Percentiles rank a stretch among this genome's conserved stretches.
phyloP scores from a whole-genome alignment of 1,284 basidiomycete species.

The Cryptococcus maquisensis region DNA sequence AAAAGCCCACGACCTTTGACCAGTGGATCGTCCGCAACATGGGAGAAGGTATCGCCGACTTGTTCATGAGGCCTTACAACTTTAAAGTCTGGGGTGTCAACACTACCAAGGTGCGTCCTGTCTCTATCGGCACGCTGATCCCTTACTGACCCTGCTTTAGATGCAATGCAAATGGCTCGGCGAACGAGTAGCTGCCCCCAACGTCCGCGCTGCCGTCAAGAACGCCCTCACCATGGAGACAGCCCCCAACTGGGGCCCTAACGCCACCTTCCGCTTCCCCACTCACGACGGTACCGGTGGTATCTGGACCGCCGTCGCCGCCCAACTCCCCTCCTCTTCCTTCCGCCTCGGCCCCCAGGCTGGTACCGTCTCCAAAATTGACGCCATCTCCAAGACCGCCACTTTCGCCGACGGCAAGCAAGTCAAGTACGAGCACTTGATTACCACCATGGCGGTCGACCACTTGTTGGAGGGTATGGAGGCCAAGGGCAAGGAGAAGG shows the following conservation, averaged over 20 bases:
- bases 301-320: constrained; percentile 55
- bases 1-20: constrained; percentile 33
- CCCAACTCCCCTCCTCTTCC: constrained; percentile 48
- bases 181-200: constrained; percentile 55
- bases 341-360: constrained; percentile 45
- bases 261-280: constrained; percentile 56
- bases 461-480: constrained; percentile 44
- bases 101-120: constrained; percentile 45
- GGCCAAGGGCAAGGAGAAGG: constrained; percentile 3
- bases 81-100: constrained; percentile 57
- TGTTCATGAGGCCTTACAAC: constrained; percentile 57
- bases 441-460: constrained; percentile 53
- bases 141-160: constrained; percentile 16
- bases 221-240: constrained; percentile 54
- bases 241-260: constrained; percentile 56
- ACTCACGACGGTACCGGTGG: constrained; percentile 54
- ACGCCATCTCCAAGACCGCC: constrained; percentile 49
- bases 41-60: constrained; percentile 52
- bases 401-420: constrained; percentile 49
- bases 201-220: constrained; percentile 52
- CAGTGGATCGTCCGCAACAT: constrained; percentile 55
- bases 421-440: constrained; percentile 51
- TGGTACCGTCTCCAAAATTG: constrained; percentile 45
- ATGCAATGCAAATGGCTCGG: constrained; percentile 59
- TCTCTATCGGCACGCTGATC: background rate